A percentile compares a stretch with the other conserved stretches of the same genome.
phyloP scores from a whole-genome alignment of 306 rosid species.

The Geum urbanum region DNA sequence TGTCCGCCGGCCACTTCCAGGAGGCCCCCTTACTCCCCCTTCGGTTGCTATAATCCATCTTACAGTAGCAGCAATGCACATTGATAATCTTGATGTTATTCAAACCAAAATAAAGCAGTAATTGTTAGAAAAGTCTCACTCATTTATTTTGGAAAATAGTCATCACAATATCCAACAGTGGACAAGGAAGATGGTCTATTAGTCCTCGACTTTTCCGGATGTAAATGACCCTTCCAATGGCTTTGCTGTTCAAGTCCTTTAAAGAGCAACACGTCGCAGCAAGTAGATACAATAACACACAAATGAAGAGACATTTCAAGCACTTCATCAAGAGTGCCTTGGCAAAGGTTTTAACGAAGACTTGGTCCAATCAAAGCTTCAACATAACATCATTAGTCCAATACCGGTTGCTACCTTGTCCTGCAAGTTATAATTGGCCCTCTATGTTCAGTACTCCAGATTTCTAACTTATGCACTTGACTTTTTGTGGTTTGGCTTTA shows the following conservation, averaged over 20 bases:
- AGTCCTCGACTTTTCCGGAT: not conserved
- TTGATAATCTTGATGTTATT: too few species aligned
- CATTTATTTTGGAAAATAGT: not conserved
- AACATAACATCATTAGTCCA: not conserved
- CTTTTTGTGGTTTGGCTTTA: conserved; percentile 28
- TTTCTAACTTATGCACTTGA: not conserved
- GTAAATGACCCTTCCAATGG: not conserved
- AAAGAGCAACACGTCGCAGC: not conserved
- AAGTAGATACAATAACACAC: not conserved
- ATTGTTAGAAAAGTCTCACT: not conserved
- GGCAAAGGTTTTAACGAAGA: not conserved
- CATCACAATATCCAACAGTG: not conserved
- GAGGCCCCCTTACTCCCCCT: too few species aligned
- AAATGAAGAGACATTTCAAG: not conserved
- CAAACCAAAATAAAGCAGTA: not conserved
- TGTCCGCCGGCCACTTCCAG: too few species aligned
- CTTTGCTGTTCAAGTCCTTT: not conserved
- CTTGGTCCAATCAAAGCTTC: not conserved
- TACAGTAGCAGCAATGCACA: too few species aligned
- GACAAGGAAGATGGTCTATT: too few species aligned
- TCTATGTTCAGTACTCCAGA: not conserved
- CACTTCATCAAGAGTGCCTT: not conserved
- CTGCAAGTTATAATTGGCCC: not conserved
- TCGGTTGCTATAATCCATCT: too few species aligned
- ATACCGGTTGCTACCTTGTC: not conserved